Percentiles rank a stretch among this genome's conserved stretches.
These are phyloP conservation scores for Babesia ovata DNA, from an alignment of 169 alveolate species.

Conservation along the genomic window DNA sequence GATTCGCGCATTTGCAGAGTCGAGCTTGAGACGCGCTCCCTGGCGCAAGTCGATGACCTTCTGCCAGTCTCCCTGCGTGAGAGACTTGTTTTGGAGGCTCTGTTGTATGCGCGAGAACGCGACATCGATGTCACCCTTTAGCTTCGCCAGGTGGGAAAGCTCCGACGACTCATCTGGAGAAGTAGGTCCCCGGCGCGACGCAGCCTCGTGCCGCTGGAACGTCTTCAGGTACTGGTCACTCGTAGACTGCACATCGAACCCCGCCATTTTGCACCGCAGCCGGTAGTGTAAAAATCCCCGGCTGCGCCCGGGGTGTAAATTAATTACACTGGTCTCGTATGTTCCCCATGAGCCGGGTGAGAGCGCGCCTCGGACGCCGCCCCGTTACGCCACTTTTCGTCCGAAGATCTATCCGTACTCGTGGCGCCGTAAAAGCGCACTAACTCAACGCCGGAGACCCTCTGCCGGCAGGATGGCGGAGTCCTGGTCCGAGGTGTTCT, in stretches of 20 bases:
- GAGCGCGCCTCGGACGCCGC: constrained; percentile 23
- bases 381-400: too few species aligned
- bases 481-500: constrained; percentile 71
- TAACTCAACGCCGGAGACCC: not conserved
- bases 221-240: constrained; percentile 15
- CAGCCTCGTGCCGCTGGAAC: constrained; percentile 25
- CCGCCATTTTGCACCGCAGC: constrained; percentile 24
- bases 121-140: constrained; percentile 42
- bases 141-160: constrained; percentile 34
- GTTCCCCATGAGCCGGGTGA: constrained; percentile 21
- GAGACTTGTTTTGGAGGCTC: constrained; percentile 28
- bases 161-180: constrained; percentile 30
- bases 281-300: not conserved
- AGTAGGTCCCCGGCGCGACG: not conserved
- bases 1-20: constrained; percentile 31
- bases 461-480: constrained; percentile 52
- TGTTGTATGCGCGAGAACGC: constrained; percentile 17
- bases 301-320: not conserved
- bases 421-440: constrained; percentile 22
- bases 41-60: constrained; percentile 23
- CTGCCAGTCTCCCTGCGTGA: constrained; percentile 48
- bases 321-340: not conserved
- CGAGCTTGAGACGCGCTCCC: constrained; percentile 26
- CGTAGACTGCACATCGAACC: not conserved
- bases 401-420: too few species aligned